Conservation (phyloP, 2,329 filamentous ascomycete species). For the Xylaria polymorpha region DNA sequence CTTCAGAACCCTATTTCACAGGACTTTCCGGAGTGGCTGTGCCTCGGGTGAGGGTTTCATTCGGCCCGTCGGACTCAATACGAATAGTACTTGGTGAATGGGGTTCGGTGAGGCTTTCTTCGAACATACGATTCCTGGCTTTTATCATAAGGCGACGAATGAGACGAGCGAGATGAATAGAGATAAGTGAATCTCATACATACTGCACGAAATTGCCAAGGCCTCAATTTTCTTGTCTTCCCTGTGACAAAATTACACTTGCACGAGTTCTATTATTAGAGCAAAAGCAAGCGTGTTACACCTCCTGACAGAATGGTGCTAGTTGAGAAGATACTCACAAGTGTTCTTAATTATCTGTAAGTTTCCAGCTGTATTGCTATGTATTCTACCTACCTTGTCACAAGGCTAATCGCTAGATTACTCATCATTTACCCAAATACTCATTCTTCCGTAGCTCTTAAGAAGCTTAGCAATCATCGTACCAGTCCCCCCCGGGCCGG, state of each 20-base stretch:
- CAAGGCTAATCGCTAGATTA: not conserved
- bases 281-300: not conserved
- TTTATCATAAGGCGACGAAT: constrained; percentile 5
- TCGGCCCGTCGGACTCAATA: constrained; percentile 12
- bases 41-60: not conserved
- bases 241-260: not conserved
- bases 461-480: not conserved
- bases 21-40: constrained; percentile 8
- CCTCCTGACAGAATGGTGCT: not conserved
- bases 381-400: not conserved
- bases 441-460: not conserved
- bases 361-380: not conserved
- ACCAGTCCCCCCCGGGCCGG: constrained; percentile 29
- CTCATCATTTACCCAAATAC: constrained; percentile 1
- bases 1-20: not conserved
- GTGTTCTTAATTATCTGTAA: not conserved
- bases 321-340: not conserved
- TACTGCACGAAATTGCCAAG: not conserved
- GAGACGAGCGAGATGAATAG: not conserved
- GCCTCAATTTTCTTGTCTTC: not conserved
- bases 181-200: constrained; percentile 6
- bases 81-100: not conserved
- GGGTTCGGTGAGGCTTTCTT: constrained; percentile 19
- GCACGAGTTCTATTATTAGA: constrained; percentile 16
- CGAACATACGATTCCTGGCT: not conserved